phyloP scores from a whole-genome alignment of 805 yeast genomes.

The Candida krabiensis region DNA sequence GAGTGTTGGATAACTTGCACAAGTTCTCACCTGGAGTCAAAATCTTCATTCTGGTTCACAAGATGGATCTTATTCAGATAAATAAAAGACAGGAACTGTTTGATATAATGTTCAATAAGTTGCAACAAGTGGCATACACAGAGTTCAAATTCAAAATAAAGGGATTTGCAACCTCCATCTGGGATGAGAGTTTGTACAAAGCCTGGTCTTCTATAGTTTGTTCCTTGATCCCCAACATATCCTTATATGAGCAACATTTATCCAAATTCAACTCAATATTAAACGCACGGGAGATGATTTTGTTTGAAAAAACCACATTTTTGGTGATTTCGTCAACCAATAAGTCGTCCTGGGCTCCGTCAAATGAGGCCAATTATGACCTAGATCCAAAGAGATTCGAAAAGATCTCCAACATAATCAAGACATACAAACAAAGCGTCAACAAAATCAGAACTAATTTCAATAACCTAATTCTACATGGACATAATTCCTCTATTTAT shows the following conservation, averaged over 20 bases:
- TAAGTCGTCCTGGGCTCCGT: conserved; percentile 11
- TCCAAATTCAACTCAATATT: conserved; percentile 68
- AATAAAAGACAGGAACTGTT: conserved; percentile 85
- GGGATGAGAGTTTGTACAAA: conserved; percentile 94
- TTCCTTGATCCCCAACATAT: conserved; percentile 90
- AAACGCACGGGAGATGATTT: conserved; percentile 84
- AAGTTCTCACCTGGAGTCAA: conserved; percentile 88
- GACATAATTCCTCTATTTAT: conserved; percentile 35
- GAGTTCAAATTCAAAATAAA: conserved; percentile 63
- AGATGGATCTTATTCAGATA: conserved; percentile 91
- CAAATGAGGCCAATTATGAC: conserved; percentile 7
- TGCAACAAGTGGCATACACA: conserved; percentile 65
- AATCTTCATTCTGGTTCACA: conserved; percentile 87
- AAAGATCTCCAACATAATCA: conserved; percentile 89
- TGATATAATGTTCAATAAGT: conserved; percentile 76
- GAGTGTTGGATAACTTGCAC: conserved; percentile 77
- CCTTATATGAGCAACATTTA: conserved; percentile 72
- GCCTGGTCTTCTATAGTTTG: conserved; percentile 98
- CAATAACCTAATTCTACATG: conserved; percentile 71
- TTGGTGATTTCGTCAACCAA: conserved; percentile 69
- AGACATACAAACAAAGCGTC: conserved; percentile 90
- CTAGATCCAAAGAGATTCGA: conserved; percentile 93
- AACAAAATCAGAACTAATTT: conserved; percentile 84
- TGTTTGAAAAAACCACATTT: conserved; percentile 93
- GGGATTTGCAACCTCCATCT: conserved; percentile 93